Base-by-base conservation (phyloP, 2,329 filamentous ascomycete genomes). In the Claviceps sp. region DNA sequence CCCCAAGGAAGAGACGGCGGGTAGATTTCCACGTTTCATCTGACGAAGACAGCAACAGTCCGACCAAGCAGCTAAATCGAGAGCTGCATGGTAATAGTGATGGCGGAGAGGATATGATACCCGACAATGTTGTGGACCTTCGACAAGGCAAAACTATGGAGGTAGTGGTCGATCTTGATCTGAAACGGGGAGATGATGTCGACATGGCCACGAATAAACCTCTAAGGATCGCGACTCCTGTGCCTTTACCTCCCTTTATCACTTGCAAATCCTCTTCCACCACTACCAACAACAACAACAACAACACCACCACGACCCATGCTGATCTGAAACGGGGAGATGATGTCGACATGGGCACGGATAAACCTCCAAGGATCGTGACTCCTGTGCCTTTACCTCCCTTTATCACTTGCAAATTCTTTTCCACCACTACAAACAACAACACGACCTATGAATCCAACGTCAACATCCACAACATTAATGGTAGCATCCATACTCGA, bases 1-100 rank as follows among this genome's bases (percentile, higher is more conserved):
- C 64, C 1, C 69, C 69, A 2, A 58, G 62, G 1, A 70, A 71
- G 56, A 55, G 56, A 1, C 60, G 58, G 6, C 44, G 65, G 17
- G 52, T 56, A 13, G 65, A 64, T 1, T 65, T 67, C 48, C 63
- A 62, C 26, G 62, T 55, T 0, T 26, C 63, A 0, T 64, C 64
- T 1, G 65, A 63, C 34, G 63, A 66, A 0, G 62, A 65, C 4
- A 52, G 53, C 5, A 52, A 54, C 5, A 63, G 57, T 11, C 62
- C 65, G 0, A 61, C 61, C 8, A 58, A 59, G 3, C 64, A 66
- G 48, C 38, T 65, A 14, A 56, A 59, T 5, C 55, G 54, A 46
- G 65, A 65, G 44, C 50, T 50, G 0, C 47, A 54, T 6, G 53
- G 45, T 1, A 52, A 55, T 22, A 52, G 53, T 11, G 43, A 50